These are phyloP conservation scores for Hymenoscyphus occultus DNA, from an alignment of 2,329 filamentous ascomycete genomes.

Conservation along the genomic window DNA sequence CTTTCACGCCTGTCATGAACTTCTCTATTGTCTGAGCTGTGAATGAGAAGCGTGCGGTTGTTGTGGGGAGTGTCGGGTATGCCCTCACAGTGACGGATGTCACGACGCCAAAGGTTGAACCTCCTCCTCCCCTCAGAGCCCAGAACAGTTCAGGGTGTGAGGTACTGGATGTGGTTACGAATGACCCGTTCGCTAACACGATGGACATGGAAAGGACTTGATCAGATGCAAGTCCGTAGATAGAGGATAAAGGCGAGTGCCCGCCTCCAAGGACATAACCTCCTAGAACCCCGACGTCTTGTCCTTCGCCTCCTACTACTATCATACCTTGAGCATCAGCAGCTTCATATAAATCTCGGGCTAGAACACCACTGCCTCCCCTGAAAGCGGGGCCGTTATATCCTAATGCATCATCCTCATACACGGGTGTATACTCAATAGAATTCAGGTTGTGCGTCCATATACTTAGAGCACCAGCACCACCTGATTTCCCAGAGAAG, in stretches of 20 bases:
- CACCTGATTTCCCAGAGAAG: conserved; percentile 24
- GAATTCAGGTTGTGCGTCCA: conserved; percentile 49
- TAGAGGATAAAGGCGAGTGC: conserved; percentile 51
- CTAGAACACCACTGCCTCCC: conserved; percentile 44
- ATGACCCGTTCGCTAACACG: conserved; percentile 50
- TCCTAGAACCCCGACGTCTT: conserved; percentile 18
- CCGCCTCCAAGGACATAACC: conserved; percentile 52
- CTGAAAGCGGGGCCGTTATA: conserved; percentile 38
- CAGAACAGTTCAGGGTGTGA: conserved; percentile 59
- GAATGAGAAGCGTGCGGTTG: conserved; percentile 7
- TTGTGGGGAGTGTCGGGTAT: conserved; percentile 35
- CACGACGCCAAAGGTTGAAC: conserved; percentile 52
- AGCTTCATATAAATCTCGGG: conserved; percentile 44
- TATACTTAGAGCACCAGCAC: conserved; percentile 48
- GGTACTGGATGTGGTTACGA: conserved; percentile 49
- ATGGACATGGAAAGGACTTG: conserved; percentile 57
- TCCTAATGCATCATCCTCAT: conserved; percentile 31
- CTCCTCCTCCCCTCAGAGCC: conserved; percentile 58
- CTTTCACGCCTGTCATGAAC: conserved; percentile 49
- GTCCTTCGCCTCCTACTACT: conserved; percentile 49
- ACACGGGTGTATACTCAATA: conserved; percentile 38
- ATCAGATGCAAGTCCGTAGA: conserved; percentile 59
- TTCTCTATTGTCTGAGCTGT: neutral
- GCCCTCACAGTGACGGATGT: conserved; percentile 4
- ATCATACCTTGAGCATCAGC: conserved; percentile 43